phyloP scores from a whole-genome alignment of 2,329 filamentous ascomycete genomes.

The Fusarium denticulatum region DNA sequence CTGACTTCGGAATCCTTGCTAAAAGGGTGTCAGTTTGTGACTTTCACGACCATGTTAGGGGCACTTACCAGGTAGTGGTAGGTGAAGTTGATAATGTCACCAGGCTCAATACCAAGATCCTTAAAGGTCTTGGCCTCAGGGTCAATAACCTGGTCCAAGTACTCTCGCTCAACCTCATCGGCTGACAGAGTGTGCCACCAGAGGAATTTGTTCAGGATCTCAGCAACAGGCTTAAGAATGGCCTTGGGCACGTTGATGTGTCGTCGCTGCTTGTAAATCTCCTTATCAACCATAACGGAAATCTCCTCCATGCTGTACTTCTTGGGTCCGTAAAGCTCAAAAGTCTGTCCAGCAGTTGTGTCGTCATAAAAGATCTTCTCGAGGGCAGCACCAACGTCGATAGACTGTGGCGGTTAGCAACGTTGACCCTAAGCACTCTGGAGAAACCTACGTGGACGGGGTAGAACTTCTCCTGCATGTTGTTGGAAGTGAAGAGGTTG shows the following conservation, averaged over 20 bases:
- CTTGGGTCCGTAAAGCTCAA: conserved; percentile 92
- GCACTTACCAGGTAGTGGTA: conserved; percentile 89
- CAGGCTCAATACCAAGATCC: conserved; percentile 89
- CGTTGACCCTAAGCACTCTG: neutral
- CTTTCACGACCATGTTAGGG: neutral
- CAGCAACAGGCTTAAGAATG: conserved; percentile 78
- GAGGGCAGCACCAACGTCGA: conserved; percentile 89
- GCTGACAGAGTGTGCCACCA: conserved; percentile 90
- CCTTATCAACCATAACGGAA: conserved; percentile 85
- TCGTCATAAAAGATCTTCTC: conserved; percentile 94
- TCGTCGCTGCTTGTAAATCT: conserved; percentile 88
- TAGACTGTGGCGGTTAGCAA: conserved; percentile 64
- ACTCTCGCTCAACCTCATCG: conserved; percentile 91
- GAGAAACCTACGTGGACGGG: conserved; percentile 84
- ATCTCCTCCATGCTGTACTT: conserved; percentile 92
- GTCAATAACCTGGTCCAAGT: conserved; percentile 92
- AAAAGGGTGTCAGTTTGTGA: conserved; percentile 25
- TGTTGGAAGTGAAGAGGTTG: conserved; percentile 89
- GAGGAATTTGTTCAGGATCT: conserved; percentile 79
- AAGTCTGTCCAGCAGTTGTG: conserved; percentile 88
- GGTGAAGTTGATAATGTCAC: conserved; percentile 84
- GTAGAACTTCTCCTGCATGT: conserved; percentile 90
- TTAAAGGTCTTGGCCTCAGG: conserved; percentile 92
- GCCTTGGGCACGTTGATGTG: conserved; percentile 91
- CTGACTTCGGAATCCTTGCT: conserved; percentile 91